These are phyloP conservation scores for Nelumbo lutea DNA, from an alignment of 164 flowering plant genomes.

Conservation along the genomic window DNA sequence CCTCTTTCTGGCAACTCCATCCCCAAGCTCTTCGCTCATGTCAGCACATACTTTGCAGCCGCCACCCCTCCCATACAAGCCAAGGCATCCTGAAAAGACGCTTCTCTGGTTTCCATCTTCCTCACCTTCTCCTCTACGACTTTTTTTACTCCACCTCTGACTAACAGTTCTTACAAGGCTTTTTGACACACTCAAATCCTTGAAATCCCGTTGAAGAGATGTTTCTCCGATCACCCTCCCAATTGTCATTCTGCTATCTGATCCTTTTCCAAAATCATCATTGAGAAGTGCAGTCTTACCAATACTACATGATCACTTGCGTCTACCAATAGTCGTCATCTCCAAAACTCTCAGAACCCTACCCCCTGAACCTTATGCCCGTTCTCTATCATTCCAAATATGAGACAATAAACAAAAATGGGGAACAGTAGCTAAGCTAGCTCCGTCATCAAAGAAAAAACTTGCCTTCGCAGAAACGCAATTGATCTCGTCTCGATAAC, in stretches of 20 bases:
- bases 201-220: slow-evolving; percentile 45
- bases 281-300: slow-evolving; percentile 14
- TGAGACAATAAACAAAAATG: neutral
- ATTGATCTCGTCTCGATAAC: neutral
- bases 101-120: slow-evolving; percentile 50
- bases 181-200: slow-evolving; percentile 57
- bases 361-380: slow-evolving; percentile 1
- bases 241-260: slow-evolving; percentile 21
- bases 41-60: slow-evolving; percentile 95
- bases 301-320: slow-evolving; percentile 16
- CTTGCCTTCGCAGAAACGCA: neutral
- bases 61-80: slow-evolving; percentile 68
- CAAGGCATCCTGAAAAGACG: slow-evolving; percentile 60
- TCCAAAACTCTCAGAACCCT: slow-evolving; percentile 2
- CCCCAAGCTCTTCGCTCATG: slow-evolving; percentile 58
- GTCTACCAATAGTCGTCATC: slow-evolving; percentile 13
- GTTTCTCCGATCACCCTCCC: slow-evolving; percentile 34
- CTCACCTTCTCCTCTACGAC: slow-evolving; percentile 32
- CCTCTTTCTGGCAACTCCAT: slow-evolving; percentile 51
- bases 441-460: neutral
- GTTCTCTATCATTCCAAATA: neutral
- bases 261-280: slow-evolving; percentile 9
- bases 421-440: too few relatives aligned
- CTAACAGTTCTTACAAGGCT: slow-evolving; percentile 69
- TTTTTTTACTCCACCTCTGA: slow-evolving; percentile 58